Evolutionary conservation across 352 stramenopile genomes (phyloP).

Genomic region (Phytophthora cactorum): DNA sequence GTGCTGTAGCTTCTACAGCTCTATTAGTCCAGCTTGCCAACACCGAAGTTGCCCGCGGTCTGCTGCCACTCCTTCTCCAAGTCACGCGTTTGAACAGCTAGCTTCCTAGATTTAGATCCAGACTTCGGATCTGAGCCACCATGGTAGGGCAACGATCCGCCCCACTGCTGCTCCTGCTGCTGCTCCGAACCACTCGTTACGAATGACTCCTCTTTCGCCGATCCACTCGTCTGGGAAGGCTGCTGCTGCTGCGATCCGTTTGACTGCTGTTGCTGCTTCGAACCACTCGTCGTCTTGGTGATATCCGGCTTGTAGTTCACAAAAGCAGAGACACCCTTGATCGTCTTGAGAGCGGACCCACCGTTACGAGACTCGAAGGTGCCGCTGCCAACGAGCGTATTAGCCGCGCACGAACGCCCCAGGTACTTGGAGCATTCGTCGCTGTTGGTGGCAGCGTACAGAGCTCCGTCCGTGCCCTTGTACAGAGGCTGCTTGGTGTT

Average conservation of each 20-base stretch:
- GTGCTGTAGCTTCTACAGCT: background rate
- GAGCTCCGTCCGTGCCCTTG: conserved; percentile 14
- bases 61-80: conserved; percentile 22
- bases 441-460: conserved; percentile 17
- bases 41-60: conserved; percentile 31
- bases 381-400: conserved; percentile 30
- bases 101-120: background rate
- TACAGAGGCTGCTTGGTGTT: conserved; percentile 30
- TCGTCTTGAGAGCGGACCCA: conserved; percentile 19
- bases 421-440: conserved; percentile 28
- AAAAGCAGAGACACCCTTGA: conserved; percentile 19
- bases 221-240: background rate
- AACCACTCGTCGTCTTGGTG: conserved; percentile 1
- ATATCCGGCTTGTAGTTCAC: conserved; percentile 9
- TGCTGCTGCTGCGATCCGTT: no score
- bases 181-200: background rate
- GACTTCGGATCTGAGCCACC: background rate
- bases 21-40: conserved; percentile 34
- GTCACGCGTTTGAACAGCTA: conserved; percentile 22
- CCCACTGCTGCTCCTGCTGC: background rate
- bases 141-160: conserved; percentile 8
- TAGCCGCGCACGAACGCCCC: conserved; percentile 21
- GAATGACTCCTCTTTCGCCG: background rate
- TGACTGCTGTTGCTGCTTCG: background rate
- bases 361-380: conserved; percentile 24